Percentiles rank a stretch among this genome's conserved stretches.
Evolutionary conservation across 208 protist genomes (phyloP).

Genomic region (Trypanosoma grayi): DNA sequence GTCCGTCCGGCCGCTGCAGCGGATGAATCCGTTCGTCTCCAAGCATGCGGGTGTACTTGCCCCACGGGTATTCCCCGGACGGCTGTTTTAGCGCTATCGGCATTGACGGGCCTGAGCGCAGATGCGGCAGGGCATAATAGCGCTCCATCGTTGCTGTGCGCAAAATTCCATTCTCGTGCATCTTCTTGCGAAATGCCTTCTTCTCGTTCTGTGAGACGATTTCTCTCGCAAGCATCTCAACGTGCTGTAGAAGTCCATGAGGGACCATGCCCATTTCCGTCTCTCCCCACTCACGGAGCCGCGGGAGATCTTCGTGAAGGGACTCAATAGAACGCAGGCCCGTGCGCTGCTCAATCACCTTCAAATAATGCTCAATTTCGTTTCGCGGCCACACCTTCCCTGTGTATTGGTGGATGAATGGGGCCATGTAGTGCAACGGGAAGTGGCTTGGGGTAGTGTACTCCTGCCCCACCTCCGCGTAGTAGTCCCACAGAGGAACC

Average conservation of each 20-base stretch:
- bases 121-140: constrained; percentile 72
- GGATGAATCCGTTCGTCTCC: constrained; percentile 46
- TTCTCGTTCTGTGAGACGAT: constrained; percentile 55
- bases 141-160: constrained; percentile 67
- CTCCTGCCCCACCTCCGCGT: constrained; percentile 62
- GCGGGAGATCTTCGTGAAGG: constrained; percentile 20
- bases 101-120: constrained; percentile 55
- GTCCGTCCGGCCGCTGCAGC: constrained; percentile 49
- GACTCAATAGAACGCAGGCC: constrained; percentile 50
- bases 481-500: constrained; percentile 74
- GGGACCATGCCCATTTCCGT: constrained; percentile 31
- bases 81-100: constrained; percentile 44
- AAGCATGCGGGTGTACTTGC: constrained; percentile 58
- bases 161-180: constrained; percentile 47
- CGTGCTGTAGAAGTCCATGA: constrained; percentile 55
- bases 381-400: constrained; percentile 49
- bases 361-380: constrained; percentile 44
- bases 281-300: constrained; percentile 29
- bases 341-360: constrained; percentile 40
- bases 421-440: constrained; percentile 54
- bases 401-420: constrained; percentile 80
- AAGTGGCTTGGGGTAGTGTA: constrained; percentile 69
- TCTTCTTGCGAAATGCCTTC: constrained; percentile 32
- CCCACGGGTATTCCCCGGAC: constrained; percentile 49
- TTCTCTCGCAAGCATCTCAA: constrained; percentile 53